phyloP scores from a whole-genome alignment of 2,329 filamentous ascomycete genomes.

The Westerdykella ornata region DNA sequence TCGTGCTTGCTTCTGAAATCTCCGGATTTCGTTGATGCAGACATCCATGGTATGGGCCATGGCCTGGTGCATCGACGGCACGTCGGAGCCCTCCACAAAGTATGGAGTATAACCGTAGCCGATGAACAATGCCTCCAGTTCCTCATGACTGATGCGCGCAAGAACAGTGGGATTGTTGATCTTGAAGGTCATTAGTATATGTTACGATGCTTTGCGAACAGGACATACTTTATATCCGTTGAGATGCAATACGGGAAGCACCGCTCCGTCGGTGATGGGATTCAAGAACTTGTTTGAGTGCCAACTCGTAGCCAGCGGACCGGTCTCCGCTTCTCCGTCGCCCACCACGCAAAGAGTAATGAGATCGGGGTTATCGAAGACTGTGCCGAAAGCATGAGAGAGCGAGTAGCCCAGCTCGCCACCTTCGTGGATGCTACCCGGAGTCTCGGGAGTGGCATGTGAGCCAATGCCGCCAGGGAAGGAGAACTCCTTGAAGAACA shows the following conservation, averaged over 20 bases:
- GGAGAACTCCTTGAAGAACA: constrained; percentile 77
- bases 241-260: constrained; percentile 69
- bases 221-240: constrained; percentile 70
- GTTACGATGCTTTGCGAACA: not conserved
- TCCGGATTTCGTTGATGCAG: constrained; percentile 62
- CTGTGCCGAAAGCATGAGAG: constrained; percentile 69
- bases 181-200: constrained; percentile 10
- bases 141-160: constrained; percentile 65
- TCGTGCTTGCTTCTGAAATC: constrained; percentile 64
- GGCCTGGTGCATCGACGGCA: constrained; percentile 71
- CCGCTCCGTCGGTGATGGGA: constrained; percentile 69
- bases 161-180: constrained; percentile 51
- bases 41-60: constrained; percentile 72
- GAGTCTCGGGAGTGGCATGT: constrained; percentile 72
- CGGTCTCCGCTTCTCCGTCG: constrained; percentile 75
- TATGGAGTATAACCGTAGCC: constrained; percentile 76
- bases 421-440: constrained; percentile 70
- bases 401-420: constrained; percentile 77
- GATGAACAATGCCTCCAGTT: constrained; percentile 61
- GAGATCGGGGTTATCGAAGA: constrained; percentile 67
- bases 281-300: constrained; percentile 79
- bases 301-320: constrained; percentile 71
- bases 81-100: constrained; percentile 70
- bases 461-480: constrained; percentile 74
- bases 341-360: constrained; percentile 74